phyloP scores from a whole-genome alignment of 1,139 yeast genomes.

The Debaryomycetaceae sp. region DNA sequence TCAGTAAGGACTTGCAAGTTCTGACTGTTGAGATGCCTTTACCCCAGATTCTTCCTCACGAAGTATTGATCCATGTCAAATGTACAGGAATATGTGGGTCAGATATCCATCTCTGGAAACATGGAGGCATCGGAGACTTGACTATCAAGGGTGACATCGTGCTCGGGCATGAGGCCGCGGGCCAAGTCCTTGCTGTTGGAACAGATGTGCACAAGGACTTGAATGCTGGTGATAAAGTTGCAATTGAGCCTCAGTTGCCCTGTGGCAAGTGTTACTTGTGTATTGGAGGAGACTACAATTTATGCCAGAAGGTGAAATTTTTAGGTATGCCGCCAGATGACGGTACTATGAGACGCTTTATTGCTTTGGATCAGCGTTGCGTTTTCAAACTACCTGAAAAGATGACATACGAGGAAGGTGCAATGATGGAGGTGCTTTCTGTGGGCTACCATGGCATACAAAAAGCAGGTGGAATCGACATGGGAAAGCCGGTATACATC shows the following conservation, averaged over 20 bases:
- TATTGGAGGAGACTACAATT: slow-evolving; percentile 23
- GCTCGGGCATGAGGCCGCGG: slow-evolving; percentile 32
- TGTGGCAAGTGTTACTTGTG: slow-evolving; percentile 29
- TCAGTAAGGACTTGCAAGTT: slow-evolving; percentile 60
- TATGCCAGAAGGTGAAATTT: slow-evolving; percentile 20
- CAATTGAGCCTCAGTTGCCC: slow-evolving; percentile 25
- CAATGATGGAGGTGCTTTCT: slow-evolving; percentile 23
- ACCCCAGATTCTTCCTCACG: slow-evolving; percentile 12
- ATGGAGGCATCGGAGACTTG: slow-evolving; percentile 30
- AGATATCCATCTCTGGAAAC: slow-evolving; percentile 32
- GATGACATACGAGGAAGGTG: slow-evolving; percentile 25
- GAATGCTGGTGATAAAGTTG: slow-evolving; percentile 28
- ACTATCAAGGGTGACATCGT: slow-evolving; percentile 24
- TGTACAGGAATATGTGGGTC: slow-evolving; percentile 40
- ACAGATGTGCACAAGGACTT: slow-evolving; percentile 19
- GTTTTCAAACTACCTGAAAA: slow-evolving; percentile 20
- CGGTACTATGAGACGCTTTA: slow-evolving; percentile 24
- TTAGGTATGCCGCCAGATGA: slow-evolving; percentile 22
- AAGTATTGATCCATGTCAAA: slow-evolving; percentile 56
- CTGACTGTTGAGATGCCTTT: slow-evolving; percentile 42
- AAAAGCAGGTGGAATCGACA: slow-evolving; percentile 22
- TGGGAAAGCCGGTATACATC: slow-evolving; percentile 19
- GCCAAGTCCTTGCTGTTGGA: slow-evolving; percentile 27
- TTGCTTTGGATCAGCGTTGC: slow-evolving; percentile 13
- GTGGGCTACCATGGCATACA: slow-evolving; percentile 25